Evolutionary conservation across 1,139 yeast genomes (phyloP).

Genomic region (Yamadazyma mexicana): DNA sequence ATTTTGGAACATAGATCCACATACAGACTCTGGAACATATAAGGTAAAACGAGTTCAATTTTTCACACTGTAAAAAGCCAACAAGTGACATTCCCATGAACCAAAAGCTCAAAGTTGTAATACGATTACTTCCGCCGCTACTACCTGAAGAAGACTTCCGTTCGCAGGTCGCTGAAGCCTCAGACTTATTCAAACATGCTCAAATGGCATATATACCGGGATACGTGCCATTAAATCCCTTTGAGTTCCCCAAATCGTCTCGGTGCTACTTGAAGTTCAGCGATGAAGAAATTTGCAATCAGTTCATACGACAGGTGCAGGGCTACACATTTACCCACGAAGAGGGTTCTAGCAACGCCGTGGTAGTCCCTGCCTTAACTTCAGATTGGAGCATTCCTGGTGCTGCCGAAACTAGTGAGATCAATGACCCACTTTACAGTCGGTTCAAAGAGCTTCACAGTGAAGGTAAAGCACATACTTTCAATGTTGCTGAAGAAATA

Average conservation of each 20-base stretch:
- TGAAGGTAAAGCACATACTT: constrained; percentile 1
- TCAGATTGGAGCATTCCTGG: constrained; percentile 9
- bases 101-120: constrained; percentile 12
- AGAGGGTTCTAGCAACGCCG: constrained; percentile 12
- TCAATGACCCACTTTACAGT: not conserved
- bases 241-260: constrained; percentile 26
- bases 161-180: constrained; percentile 10
- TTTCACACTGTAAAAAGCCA: too few relatives aligned
- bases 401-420: not conserved
- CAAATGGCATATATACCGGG: constrained; percentile 21
- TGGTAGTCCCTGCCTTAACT: constrained; percentile 10
- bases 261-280: constrained; percentile 27
- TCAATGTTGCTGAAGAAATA: constrained; percentile 1
- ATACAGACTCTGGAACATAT: too few relatives aligned
- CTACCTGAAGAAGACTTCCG: constrained; percentile 15
- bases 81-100: constrained; percentile 3
- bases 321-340: constrained; percentile 24
- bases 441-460: constrained; percentile 5
- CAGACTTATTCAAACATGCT: not conserved
- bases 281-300: constrained; percentile 12
- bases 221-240: constrained; percentile 19
- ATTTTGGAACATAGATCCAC: too few relatives aligned
- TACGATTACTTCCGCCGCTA: constrained; percentile 18
- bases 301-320: constrained; percentile 17
- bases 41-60: too few relatives aligned